phyloP scores from a whole-genome alignment of 768 basidiomycete genomes.

The Gloeostereum incarnatum region DNA sequence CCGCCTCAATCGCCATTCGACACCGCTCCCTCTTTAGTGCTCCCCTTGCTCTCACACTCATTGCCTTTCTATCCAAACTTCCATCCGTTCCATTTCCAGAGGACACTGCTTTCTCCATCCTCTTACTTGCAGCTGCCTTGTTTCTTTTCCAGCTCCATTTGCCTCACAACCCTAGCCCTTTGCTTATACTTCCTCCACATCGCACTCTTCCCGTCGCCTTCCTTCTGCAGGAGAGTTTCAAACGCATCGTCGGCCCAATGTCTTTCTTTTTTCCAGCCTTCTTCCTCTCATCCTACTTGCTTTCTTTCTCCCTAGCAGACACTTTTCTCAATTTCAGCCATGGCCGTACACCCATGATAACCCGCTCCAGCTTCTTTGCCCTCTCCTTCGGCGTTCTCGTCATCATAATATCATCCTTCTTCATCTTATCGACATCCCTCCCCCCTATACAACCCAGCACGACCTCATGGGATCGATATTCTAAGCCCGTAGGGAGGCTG shows the following conservation, averaged over 20 bases:
- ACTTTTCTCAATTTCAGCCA: conserved; percentile 14
- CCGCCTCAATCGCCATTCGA: conserved; percentile 24
- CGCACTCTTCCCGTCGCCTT: conserved; percentile 33
- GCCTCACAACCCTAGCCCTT: conserved; percentile 31
- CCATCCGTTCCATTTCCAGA: conserved; percentile 33
- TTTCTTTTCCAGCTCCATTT: conserved; percentile 38
- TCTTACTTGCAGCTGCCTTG: conserved; percentile 30
- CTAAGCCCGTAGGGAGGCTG: conserved; percentile 26
- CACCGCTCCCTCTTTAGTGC: conserved; percentile 20
- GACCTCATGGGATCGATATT: conserved; percentile 40
- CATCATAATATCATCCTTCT: conserved; percentile 23
- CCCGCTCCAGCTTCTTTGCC: conserved; percentile 30
- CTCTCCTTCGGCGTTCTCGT: conserved; percentile 23
- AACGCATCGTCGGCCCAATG: conserved; percentile 26
- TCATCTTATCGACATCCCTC: conserved; percentile 20
- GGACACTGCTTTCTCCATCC: conserved; percentile 26
- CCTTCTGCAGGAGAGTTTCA: conserved; percentile 25
- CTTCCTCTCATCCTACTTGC: conserved; percentile 29
- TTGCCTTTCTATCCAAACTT: conserved; percentile 30
- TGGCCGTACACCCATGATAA: conserved; percentile 32
- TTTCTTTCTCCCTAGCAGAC: conserved; percentile 40
- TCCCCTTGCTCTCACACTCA: conserved; percentile 26
- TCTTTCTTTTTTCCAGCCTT: conserved; percentile 40
- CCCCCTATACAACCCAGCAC: conserved; percentile 4
- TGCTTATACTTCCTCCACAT: conserved; percentile 29